Percentiles rank a stretch among this genome's conserved stretches.
phyloP scores from a whole-genome alignment of 2,329 filamentous ascomycete genomes.

The Magnaporthiopsis rhizophila region DNA sequence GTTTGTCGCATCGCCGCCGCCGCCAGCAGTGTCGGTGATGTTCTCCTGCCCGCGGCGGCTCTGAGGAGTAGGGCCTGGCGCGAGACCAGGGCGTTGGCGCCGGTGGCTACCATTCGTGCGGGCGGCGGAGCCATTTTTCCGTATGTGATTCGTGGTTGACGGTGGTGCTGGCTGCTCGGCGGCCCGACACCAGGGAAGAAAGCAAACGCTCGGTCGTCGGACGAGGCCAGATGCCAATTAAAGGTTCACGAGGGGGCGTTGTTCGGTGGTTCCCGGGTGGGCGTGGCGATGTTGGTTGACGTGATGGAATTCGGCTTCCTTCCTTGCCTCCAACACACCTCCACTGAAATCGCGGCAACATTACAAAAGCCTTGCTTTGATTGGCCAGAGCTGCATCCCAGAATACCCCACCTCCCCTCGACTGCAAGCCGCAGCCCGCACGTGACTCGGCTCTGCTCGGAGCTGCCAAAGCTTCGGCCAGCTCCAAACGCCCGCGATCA shows the following conservation, averaged over 20 bases:
- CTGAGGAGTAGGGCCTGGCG: constrained; percentile 5
- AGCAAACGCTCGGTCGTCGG: background rate
- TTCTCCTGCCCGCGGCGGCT: constrained; percentile 6
- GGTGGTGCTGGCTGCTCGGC: background rate
- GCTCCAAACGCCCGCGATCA: background rate
- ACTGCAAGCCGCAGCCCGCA: constrained; percentile 3
- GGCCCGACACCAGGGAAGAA: background rate
- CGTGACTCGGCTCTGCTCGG: constrained; percentile 13
- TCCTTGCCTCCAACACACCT: background rate
- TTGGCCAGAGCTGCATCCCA: constrained; percentile 5
- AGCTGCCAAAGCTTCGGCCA: constrained; percentile 11
- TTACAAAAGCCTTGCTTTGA: constrained; percentile 7
- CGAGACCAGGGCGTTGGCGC: constrained; percentile 6
- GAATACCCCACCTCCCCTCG: too few species aligned
- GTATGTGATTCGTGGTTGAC: background rate
- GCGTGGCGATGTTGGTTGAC: background rate
- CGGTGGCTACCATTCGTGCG: constrained; percentile 5
- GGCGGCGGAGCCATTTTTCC: constrained; percentile 8
- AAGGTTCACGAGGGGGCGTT: background rate
- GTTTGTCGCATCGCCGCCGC: background rate
- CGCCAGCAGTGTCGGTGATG: constrained; percentile 4
- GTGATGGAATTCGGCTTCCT: background rate
- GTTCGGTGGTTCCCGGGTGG: background rate
- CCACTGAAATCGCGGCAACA: background rate
- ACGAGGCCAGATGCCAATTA: background rate